A percentile compares a stretch with the other conserved stretches of the same genome.
Conservation (phyloP, 2,329 filamentous ascomycete species). For the Fusarium cicatricum region DNA sequence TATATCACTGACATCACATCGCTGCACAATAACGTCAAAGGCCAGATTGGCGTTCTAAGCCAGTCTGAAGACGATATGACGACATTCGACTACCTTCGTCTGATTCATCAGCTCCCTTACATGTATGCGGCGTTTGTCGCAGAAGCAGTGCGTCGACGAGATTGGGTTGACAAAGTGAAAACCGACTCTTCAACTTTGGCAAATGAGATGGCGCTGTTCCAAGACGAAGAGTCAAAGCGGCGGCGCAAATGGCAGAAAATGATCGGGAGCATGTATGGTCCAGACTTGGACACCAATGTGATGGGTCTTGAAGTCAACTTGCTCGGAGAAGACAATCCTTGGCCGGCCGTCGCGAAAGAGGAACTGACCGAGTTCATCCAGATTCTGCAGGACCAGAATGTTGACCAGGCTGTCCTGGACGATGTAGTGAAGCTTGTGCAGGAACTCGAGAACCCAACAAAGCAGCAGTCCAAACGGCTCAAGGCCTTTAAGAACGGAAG, state of each 20-base stretch:
- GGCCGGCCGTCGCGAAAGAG: slow-evolving; percentile 79
- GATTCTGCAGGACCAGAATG: slow-evolving; percentile 69
- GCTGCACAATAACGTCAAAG: slow-evolving; percentile 75
- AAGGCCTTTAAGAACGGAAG: slow-evolving; percentile 98
- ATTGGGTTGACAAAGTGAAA: slow-evolving; percentile 93
- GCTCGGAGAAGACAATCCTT: slow-evolving; percentile 77
- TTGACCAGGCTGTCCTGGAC: slow-evolving; percentile 70
- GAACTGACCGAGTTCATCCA: slow-evolving; percentile 81
- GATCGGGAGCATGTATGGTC: slow-evolving; percentile 77
- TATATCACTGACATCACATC: slow-evolving; percentile 82
- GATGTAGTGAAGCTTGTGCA: slow-evolving; percentile 80
- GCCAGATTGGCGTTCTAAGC: slow-evolving; percentile 75
- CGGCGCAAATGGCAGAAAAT: slow-evolving; percentile 90
- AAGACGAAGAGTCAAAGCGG: slow-evolving; percentile 90
- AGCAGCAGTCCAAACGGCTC: slow-evolving; percentile 84
- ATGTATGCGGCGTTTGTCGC: slow-evolving; percentile 90
- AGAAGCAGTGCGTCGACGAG: slow-evolving; percentile 84
- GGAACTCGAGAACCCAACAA: slow-evolving; percentile 82
- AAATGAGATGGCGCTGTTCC: slow-evolving; percentile 91
- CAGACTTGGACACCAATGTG: slow-evolving; percentile 72
- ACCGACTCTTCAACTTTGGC: slow-evolving; percentile 85
- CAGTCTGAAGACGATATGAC: slow-evolving; percentile 79
- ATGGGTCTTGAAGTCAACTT: slow-evolving; percentile 86
- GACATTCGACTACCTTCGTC: slow-evolving; percentile 80
- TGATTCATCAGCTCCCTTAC: slow-evolving; percentile 84